These are phyloP conservation scores for Talaromyces sp. DNA, from an alignment of 2,329 filamentous ascomycete species.

Conservation along the genomic window DNA sequence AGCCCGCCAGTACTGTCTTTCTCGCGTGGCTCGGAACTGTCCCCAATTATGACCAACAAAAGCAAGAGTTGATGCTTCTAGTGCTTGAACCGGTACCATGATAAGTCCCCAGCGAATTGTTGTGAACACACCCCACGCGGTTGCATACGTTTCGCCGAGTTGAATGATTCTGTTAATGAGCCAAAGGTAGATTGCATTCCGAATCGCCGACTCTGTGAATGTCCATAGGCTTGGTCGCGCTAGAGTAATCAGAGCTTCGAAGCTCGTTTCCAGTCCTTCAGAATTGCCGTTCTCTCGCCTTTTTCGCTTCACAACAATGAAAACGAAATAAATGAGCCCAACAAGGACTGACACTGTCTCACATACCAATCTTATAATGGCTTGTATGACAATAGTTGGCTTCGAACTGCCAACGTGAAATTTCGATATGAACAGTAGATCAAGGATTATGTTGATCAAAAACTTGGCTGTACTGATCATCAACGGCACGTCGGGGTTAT, in stretches of 20 bases:
- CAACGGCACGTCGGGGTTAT: constrained; percentile 69
- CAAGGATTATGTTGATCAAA: constrained; percentile 66
- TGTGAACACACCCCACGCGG: constrained; percentile 73
- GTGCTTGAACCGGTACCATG: constrained; percentile 70
- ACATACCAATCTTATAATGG: constrained; percentile 64
- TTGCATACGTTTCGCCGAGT: constrained; percentile 67
- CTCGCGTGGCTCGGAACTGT: constrained; percentile 28
- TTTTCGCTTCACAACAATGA: constrained; percentile 35
- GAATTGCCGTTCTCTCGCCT: background rate
- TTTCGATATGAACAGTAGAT: constrained; percentile 67
- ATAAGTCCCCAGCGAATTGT: constrained; percentile 74
- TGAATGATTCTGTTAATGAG: constrained; percentile 66
- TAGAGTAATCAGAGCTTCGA: constrained; percentile 53
- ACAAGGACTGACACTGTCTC: constrained; percentile 57
- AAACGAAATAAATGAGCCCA: constrained; percentile 65
- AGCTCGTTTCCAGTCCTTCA: background rate
- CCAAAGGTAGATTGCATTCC: constrained; percentile 73
- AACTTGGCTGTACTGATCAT: constrained; percentile 68
- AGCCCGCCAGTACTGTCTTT: background rate
- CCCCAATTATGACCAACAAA: constrained; percentile 72
- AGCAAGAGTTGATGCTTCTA: constrained; percentile 66
- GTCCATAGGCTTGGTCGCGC: constrained; percentile 61
- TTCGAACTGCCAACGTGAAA: constrained; percentile 60
- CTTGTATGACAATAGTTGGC: constrained; percentile 67
- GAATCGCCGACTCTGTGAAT: constrained; percentile 65